Conservation (phyloP, 331 rosid genomes). For the Saraca asoca region DNA sequence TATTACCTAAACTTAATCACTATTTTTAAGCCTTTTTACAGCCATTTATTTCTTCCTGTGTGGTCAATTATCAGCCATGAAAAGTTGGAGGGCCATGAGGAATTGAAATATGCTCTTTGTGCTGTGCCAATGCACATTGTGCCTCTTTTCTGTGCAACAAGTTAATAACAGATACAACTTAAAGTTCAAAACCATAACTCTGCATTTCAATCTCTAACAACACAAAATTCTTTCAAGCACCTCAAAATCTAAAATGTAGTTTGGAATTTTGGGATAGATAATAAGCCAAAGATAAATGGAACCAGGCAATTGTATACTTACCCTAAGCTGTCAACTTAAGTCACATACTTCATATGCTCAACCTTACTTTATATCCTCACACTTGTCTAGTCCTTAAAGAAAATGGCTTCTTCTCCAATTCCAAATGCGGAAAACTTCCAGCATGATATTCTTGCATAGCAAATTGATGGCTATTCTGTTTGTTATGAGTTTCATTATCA, state of each 20-base stretch:
- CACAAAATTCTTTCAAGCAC: not conserved
- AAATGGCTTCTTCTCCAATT: constrained; percentile 52
- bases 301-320: constrained; percentile 19
- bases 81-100: not conserved
- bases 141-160: no score
- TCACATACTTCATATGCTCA: not conserved
- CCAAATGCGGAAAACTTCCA: constrained; percentile 40
- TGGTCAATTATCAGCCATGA: constrained; percentile 7
- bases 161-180: not conserved
- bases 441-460: constrained; percentile 34
- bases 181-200: not conserved
- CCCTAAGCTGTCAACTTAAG: constrained; percentile 25
- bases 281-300: constrained; percentile 10
- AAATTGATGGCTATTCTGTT: constrained; percentile 32
- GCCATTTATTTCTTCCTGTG: not conserved
- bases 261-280: constrained; percentile 4
- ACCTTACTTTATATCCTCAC: constrained; percentile 32
- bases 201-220: constrained; percentile 6
- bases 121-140: no score
- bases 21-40: not conserved
- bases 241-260: constrained; percentile 19
- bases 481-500: constrained; percentile 39
- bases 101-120: not conserved
- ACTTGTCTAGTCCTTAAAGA: constrained; percentile 50
- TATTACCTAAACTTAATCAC: not conserved